Evolutionary conservation across 352 stramenopile species (phyloP), one percentile per base, ranked within the genome.

Genomic region (Pythium rishiriense): DNA sequence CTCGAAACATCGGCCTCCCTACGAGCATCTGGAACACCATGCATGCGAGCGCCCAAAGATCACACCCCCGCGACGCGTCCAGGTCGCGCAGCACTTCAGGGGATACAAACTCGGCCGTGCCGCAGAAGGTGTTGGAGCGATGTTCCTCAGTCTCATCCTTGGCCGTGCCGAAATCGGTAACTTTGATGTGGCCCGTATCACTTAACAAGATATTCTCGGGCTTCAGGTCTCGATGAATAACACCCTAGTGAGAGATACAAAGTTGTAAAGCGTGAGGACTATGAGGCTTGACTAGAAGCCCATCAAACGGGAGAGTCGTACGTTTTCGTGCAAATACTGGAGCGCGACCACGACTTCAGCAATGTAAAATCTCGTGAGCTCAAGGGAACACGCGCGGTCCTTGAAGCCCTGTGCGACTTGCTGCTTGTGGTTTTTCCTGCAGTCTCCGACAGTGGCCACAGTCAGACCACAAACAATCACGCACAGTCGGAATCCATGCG

Each of bases 211-310:
- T 94, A 64, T 97, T 97, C 53, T 97, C 90, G 1, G 90, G 90
- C 59, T 97, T 97, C 29, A 99, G 89, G 66, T 99, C 97, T 26
- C 97, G 75, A 72, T 99, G 97, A 58, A 99, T 98, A 7, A 99
- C 79, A 48, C 95, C 82, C 60, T 97, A 24, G n/a, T 10, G 39
- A 12, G 26, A n/a, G 31, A 17, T 43, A 43, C 1, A 43, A n/a
- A 43, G n/a, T n/a, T n/a, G n/a, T n/a, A n/a, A n/a, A n/a, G n/a
- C n/a, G n/a, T n/a, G n/a, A n/a, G n/a, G n/a, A n/a, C n/a, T n/a
- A n/a, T n/a, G n/a, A n/a, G n/a, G n/a, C n/a, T n/a, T n/a, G n/a
- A n/a, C n/a, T n/a, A n/a, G n/a, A n/a, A n/a, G n/a, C n/a, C n/a
- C n/a, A n/a, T n/a, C n/a, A n/a, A n/a, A n/a, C n/a, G n/a, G n/a